Evolutionary conservation across 2,329 filamentous ascomycete species (phyloP).

Genomic region (Diplodia corticola): DNA sequence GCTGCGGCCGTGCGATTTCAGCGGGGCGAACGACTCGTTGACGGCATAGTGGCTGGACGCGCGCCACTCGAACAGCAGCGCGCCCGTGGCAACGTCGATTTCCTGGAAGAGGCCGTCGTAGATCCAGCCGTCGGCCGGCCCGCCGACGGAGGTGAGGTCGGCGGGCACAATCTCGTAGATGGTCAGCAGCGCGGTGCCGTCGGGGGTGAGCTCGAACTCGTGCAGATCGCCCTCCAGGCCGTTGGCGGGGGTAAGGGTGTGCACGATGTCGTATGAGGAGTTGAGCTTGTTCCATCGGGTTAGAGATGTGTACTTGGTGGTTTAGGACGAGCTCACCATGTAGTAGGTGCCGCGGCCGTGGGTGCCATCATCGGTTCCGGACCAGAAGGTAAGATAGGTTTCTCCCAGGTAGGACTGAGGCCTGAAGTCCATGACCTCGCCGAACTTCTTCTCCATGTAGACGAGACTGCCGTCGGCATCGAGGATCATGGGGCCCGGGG

Average conservation of each 20-base stretch:
- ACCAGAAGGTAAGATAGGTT: slow-evolving; percentile 43
- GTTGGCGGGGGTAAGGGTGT: slow-evolving; percentile 25
- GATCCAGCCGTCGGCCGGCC: slow-evolving; percentile 40
- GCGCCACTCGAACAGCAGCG: slow-evolving; percentile 45
- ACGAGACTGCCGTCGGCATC: slow-evolving; percentile 37
- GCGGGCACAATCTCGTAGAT: slow-evolving; percentile 43
- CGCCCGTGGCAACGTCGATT: slow-evolving; percentile 42
- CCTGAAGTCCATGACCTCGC: slow-evolving; percentile 31
- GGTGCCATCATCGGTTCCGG: slow-evolving; percentile 34
- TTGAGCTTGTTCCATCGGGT: slow-evolving; percentile 18
- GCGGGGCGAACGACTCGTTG: slow-evolving; percentile 30
- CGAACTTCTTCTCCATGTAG: slow-evolving; percentile 35
- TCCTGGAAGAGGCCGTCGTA: slow-evolving; percentile 49
- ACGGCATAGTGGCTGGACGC: slow-evolving; percentile 41
- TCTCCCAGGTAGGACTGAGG: slow-evolving; percentile 38
- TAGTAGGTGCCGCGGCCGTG: slow-evolving; percentile 38
- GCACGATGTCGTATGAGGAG: slow-evolving; percentile 25
- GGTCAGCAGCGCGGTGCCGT: slow-evolving; percentile 47
- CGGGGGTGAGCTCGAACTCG: slow-evolving; percentile 46
- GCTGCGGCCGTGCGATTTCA: slow-evolving; percentile 31
- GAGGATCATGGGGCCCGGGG: slow-evolving; percentile 37
- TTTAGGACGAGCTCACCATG: slow-evolving; percentile 29
- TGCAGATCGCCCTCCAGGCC: slow-evolving; percentile 42
- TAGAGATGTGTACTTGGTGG: neutral
- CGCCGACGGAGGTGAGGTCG: slow-evolving; percentile 43